A percentile compares a stretch with the other conserved stretches of the same genome.
These are phyloP conservation scores for Medicago arabica DNA, from an alignment of 306 rosid genomes.

Conservation along the genomic window DNA sequence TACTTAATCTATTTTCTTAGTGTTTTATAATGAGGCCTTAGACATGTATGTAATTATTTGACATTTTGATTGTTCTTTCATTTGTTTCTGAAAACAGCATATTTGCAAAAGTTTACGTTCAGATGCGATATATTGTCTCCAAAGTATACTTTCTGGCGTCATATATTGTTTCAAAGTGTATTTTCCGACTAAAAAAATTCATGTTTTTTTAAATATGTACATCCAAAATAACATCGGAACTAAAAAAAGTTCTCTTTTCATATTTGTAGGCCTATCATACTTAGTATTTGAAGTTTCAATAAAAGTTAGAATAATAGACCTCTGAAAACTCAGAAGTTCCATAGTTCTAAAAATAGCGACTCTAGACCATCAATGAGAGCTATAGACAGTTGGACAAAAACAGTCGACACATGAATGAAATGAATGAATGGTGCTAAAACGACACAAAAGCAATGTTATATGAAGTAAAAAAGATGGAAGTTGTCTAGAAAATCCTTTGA, in stretches of 20 bases:
- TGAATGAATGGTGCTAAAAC: neutral
- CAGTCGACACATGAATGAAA: neutral
- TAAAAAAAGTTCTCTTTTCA: too few relatives aligned
- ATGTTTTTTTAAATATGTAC: too few relatives aligned
- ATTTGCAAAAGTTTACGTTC: too few relatives aligned
- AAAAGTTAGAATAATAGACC: too few relatives aligned
- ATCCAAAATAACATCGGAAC: too few relatives aligned
- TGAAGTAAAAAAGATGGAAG: neutral
- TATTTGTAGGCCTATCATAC: neutral
- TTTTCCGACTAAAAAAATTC: too few relatives aligned
- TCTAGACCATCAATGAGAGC: neutral
- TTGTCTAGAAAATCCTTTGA: conserved; percentile 26
- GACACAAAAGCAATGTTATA: neutral
- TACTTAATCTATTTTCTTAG: neutral
- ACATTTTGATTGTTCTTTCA: neutral
- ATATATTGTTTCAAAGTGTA: too few relatives aligned
- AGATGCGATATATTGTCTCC: too few relatives aligned
- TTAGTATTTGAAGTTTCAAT: too few relatives aligned
- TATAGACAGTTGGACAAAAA: neutral
- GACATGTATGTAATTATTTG: neutral
- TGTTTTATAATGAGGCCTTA: neutral
- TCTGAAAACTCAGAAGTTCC: too few relatives aligned
- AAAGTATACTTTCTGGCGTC: too few relatives aligned
- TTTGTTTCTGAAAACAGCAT: neutral
- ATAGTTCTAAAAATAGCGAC: neutral